These are phyloP conservation scores for Aureobasidium sp. DNA, from an alignment of 2,329 filamentous ascomycete species.

Conservation along the genomic window DNA sequence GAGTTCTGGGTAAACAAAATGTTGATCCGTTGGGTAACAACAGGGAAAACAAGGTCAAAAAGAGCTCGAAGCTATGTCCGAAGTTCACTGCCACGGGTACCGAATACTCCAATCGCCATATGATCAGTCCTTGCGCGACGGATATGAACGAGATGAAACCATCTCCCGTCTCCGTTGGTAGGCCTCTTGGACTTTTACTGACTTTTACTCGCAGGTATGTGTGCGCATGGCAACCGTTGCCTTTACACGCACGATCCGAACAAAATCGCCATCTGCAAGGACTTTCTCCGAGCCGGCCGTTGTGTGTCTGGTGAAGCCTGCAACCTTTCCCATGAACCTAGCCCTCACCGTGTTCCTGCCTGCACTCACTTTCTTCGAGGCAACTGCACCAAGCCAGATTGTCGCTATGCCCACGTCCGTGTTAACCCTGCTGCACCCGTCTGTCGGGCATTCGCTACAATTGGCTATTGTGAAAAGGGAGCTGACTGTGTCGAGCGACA, in stretches of 20 bases:
- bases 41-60: slow-evolving; percentile 45
- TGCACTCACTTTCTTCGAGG: slow-evolving; percentile 88
- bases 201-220: slow-evolving; percentile 58
- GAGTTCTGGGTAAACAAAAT: not conserved
- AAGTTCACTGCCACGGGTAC: slow-evolving; percentile 50
- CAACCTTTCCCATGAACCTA: slow-evolving; percentile 83
- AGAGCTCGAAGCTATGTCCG: slow-evolving; percentile 64
- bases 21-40: slow-evolving; percentile 8
- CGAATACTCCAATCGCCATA: slow-evolving; percentile 22
- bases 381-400: slow-evolving; percentile 79
- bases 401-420: slow-evolving; percentile 78
- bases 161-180: slow-evolving; percentile 17
- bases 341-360: slow-evolving; percentile 73
- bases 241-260: slow-evolving; percentile 74
- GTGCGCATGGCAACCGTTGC: slow-evolving; percentile 72
- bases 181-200: slow-evolving; percentile 4
- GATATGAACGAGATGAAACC: slow-evolving; percentile 1
- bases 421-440: slow-evolving; percentile 71
- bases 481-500: slow-evolving; percentile 72
- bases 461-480: slow-evolving; percentile 85
- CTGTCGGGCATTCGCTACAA: slow-evolving; percentile 74
- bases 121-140: slow-evolving; percentile 11
- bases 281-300: slow-evolving; percentile 69
- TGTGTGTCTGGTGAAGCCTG: slow-evolving; percentile 74
- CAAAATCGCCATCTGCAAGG: slow-evolving; percentile 86